A percentile compares a stretch with the other conserved stretches of the same genome.
Evolutionary conservation across 1,139 yeast genomes (phyloP).

Genomic region (Yamadazyma aaseri): DNA sequence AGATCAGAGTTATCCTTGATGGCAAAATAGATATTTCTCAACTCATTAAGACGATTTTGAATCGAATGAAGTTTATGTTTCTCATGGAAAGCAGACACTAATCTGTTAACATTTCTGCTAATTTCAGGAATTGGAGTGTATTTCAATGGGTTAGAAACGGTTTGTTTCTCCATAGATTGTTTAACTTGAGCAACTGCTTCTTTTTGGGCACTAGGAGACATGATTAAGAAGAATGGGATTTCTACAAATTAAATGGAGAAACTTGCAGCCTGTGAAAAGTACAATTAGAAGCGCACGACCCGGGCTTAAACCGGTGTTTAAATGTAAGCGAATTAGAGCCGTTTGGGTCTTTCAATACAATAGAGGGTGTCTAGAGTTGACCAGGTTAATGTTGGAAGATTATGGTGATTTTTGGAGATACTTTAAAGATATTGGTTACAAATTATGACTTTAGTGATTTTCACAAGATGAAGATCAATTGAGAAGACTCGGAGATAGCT

Average conservation of each 20-base stretch:
- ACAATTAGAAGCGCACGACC: neutral
- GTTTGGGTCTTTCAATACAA: too few relatives aligned
- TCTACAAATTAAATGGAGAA: neutral
- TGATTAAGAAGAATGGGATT: neutral
- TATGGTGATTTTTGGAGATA: too few relatives aligned
- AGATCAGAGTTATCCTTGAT: constrained; percentile 58
- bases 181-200: constrained; percentile 65
- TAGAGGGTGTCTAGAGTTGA: too few relatives aligned
- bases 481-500: too few relatives aligned
- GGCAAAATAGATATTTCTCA: constrained; percentile 68
- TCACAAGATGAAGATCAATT: too few relatives aligned
- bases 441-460: too few relatives aligned
- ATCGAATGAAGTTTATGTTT: constrained; percentile 53
- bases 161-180: constrained; percentile 68
- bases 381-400: too few relatives aligned
- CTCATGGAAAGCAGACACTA: constrained; percentile 44
- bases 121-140: constrained; percentile 55
- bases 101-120: constrained; percentile 41
- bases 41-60: constrained; percentile 57
- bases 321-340: too few relatives aligned
- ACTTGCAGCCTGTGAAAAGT: constrained; percentile 1
- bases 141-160: constrained; percentile 12
- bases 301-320: too few relatives aligned
- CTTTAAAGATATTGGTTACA: too few relatives aligned
- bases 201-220: constrained; percentile 1